Evolutionary conservation across 495 filamentous ascomycete genomes (phyloP).

Genomic region (Tuber indicum): DNA sequence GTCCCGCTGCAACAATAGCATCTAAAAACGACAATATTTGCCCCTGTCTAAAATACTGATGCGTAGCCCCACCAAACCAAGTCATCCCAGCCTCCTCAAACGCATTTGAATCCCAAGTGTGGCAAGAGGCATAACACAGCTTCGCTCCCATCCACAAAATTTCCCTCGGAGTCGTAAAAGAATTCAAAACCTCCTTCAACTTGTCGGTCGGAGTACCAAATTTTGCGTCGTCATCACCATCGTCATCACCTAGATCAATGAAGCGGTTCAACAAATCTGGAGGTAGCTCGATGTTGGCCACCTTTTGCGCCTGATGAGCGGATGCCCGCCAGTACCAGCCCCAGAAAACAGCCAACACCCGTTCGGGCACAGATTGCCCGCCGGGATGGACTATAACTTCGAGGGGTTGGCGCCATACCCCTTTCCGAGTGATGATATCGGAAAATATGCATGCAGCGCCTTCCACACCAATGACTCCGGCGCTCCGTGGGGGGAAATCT

Average conservation of each 20-base stretch:
- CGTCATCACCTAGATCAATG: neutral
- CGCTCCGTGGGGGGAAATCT: neutral
- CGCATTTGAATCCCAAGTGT: neutral
- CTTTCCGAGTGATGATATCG: conserved; percentile 4
- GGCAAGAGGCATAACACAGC: neutral
- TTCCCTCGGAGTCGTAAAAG: neutral
- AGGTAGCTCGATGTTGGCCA: neutral
- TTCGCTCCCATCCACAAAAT: conserved; percentile 11
- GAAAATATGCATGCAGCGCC: conserved; percentile 8
- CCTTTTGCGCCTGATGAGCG: neutral
- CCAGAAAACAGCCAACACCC: neutral
- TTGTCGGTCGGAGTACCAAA: neutral
- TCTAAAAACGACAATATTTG: neutral
- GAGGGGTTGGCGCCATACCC: conserved; percentile 16
- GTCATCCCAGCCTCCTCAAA: neutral
- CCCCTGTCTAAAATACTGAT: neutral
- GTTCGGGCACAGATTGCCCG: neutral
- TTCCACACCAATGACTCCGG: neutral
- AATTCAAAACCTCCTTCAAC: neutral
- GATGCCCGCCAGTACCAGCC: conserved; percentile 10
- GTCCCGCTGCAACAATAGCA: neutral
- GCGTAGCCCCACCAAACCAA: neutral
- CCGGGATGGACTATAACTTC: neutral
- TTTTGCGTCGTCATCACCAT: neutral
- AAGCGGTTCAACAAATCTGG: neutral